Base-by-base conservation (phyloP, 208 protist species). In the Kentomonas sorsogonicus region DNA sequence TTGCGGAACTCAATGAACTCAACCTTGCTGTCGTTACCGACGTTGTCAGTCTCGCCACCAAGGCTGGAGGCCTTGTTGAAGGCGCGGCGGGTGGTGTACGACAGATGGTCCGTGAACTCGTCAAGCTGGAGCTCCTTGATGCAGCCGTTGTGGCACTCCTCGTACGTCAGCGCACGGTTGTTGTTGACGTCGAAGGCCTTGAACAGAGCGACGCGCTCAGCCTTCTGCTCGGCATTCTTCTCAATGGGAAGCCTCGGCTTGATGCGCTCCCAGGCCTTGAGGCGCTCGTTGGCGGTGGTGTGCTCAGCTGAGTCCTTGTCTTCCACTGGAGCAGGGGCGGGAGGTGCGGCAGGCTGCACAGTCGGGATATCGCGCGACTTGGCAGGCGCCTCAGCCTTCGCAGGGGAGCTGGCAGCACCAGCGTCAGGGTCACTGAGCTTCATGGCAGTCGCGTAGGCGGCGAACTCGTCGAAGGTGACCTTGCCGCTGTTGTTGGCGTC, bases 401-500 rank as follows among this genome's bases (percentile, higher is more conserved):
- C n/a, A n/a, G n/a, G n/a, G n/a, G n/a, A n/a, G 18, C 55, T n/a
- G n/a, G 71, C 72, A 51, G 77, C 72, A 53, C 63, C 65, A 50
- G 87, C 80, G 31, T 73, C 78, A 44, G 77, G 68, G 2, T 43
- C 54, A 34, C 77, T 66, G 23, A 90, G 71, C 63, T 77, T 76
- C 25, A 68, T 29, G 7, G 58, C 68, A 0, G 72, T 52, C 25
- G 67, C 77, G 80, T 73, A 93, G n/a, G 61, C 59, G 20, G 79
- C 73, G 53, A 94, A 77, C 67, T 94, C 84, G 61, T 90, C 75
- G 47, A 94, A 92, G 23, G 82, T 76, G 40, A 94, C 76, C 56
- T 74, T 53, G 31, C 85, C 84, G 30, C 74, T 73, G 51, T 55
- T 58, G 72, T 92, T 86, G 38, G 34, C 63, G 54, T 91, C 84